These are phyloP conservation scores for Plenodomus biglobosus DNA, from an alignment of 2,329 filamentous ascomycete species.

Conservation along the genomic window DNA sequence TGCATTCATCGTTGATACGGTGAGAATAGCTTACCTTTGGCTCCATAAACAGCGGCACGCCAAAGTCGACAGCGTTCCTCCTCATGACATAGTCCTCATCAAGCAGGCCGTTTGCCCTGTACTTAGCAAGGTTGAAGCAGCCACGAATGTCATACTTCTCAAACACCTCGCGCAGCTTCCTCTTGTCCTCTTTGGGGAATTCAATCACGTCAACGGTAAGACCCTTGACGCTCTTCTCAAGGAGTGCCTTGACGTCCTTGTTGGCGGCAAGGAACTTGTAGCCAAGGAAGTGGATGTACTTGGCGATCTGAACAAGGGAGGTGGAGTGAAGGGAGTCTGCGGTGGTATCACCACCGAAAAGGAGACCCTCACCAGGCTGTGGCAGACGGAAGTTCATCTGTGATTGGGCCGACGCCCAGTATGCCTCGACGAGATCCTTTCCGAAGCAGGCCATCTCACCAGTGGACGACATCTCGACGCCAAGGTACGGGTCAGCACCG, in stretches of 20 bases:
- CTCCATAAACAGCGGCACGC: constrained; percentile 97
- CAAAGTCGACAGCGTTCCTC: constrained; percentile 96
- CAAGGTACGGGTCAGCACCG: constrained; percentile 94
- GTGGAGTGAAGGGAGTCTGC: constrained; percentile 52
- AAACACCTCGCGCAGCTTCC: constrained; percentile 90
- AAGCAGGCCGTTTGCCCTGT: constrained; percentile 76
- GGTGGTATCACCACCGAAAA: constrained; percentile 82
- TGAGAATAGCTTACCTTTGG: constrained; percentile 71
- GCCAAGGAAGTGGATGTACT: constrained; percentile 83
- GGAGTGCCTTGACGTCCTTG: constrained; percentile 75
- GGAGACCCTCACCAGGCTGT: constrained; percentile 88
- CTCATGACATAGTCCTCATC: constrained; percentile 99
- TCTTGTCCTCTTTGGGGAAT: constrained; percentile 95
- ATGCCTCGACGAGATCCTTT: constrained; percentile 91
- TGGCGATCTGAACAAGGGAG: constrained; percentile 74
- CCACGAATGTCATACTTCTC: constrained; percentile 95
- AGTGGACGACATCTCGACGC: constrained; percentile 95
- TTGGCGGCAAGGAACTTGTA: constrained; percentile 94
- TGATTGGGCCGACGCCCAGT: constrained; percentile 94
- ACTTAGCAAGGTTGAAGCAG: constrained; percentile 90
- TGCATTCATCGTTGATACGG: not conserved
- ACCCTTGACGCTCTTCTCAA: constrained; percentile 71
- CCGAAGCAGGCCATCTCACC: constrained; percentile 99
- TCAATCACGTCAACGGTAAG: constrained; percentile 86
- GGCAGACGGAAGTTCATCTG: constrained; percentile 99